Base-by-base conservation (phyloP, 1,139 yeast genomes). In the Torulaspora globosa region DNA sequence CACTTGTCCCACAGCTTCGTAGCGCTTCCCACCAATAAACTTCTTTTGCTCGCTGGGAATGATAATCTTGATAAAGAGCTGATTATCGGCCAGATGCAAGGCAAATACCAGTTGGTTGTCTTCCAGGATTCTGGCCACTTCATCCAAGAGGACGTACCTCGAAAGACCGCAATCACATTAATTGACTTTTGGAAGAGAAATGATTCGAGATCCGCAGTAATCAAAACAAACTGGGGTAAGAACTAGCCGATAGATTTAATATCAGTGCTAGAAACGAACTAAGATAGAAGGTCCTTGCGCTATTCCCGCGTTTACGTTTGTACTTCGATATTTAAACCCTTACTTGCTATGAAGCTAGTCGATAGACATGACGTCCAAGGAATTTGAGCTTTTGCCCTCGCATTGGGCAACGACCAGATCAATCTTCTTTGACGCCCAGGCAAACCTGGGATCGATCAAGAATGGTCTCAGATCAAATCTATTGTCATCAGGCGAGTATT, bases 61-160 rank as follows among this genome's bases (percentile, higher is more conserved):
- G 97, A 92, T 59, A 79, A 87, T 8, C 71, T 94, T 24, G 98
- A 94, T 66, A 88, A 84, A 52, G 77, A 78, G 37, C 70, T 92
- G 35, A 88, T 89, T 63, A 82, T 92, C 47, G 98, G 97, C 0
- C 98, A 94, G 67, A 92, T 92, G 98, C 97, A 90, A 67, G 94
- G 95, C 0, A 88, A 86, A 61, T 92, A 84, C 64, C 98, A 92
- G 65, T 73, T 92, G 39, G 81, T 87, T 12, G 95, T 89, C 3
- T 84, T 89, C 65, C 82, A 79, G 59, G 82, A 79, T 31, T 73
- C 90, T 1, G 97, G 97, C 1, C 99, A 92, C 67, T 92, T 89
- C 58, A 71, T 92, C 15, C 98, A 92, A 41, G 98, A 92, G 63
- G 99, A 92, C 64, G 74, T 78, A 10, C 95, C 97, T 0, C 66